A percentile compares a stretch with the other conserved stretches of the same genome.
phyloP scores from a whole-genome alignment of 1,284 basidiomycete genomes.

The Macrocystidia cucumis region DNA sequence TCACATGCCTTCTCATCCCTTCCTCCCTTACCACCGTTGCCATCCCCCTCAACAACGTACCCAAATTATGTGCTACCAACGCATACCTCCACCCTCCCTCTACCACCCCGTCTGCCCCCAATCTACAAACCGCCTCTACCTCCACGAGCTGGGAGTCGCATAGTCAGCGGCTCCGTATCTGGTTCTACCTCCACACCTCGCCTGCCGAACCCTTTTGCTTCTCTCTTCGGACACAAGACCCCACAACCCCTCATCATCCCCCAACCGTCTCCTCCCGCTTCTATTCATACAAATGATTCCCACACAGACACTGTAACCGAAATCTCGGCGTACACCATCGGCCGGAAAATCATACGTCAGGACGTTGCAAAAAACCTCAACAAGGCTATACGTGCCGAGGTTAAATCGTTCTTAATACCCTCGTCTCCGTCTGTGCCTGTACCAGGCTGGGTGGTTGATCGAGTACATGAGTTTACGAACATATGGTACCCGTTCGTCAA shows the following conservation, averaged over 20 bases:
- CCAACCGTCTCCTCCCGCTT: slow-evolving; percentile 19
- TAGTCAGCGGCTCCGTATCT: slow-evolving; percentile 20
- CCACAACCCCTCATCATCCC: slow-evolving; percentile 7
- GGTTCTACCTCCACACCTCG: slow-evolving; percentile 40
- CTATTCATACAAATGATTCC: slow-evolving; percentile 18
- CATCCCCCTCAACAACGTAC: slow-evolving; percentile 27
- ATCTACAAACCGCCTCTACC: slow-evolving; percentile 53
- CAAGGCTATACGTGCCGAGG: slow-evolving; percentile 47
- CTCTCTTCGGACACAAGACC: slow-evolving; percentile 40
- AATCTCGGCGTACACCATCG: slow-evolving; percentile 52
- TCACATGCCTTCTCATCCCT: slow-evolving; percentile 37
- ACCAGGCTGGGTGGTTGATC: slow-evolving; percentile 63
- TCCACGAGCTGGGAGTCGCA: slow-evolving; percentile 32
- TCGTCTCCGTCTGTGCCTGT: slow-evolving; percentile 14
- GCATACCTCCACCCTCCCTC: slow-evolving; percentile 48
- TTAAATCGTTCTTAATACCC: slow-evolving; percentile 40
- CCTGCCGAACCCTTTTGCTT: slow-evolving; percentile 58
- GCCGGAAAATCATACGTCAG: slow-evolving; percentile 39
- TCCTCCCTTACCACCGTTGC: slow-evolving; percentile 35
- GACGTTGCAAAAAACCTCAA: slow-evolving; percentile 56
- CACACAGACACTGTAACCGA: slow-evolving; percentile 23
- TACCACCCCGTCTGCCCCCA: slow-evolving; percentile 50
- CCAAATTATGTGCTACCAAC: slow-evolving; percentile 45
- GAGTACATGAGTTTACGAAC: slow-evolving; percentile 46
- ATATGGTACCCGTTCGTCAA: slow-evolving; percentile 44